Evolutionary conservation across 768 basidiomycete genomes (phyloP).

Genomic region (Agaricus bisporus): DNA sequence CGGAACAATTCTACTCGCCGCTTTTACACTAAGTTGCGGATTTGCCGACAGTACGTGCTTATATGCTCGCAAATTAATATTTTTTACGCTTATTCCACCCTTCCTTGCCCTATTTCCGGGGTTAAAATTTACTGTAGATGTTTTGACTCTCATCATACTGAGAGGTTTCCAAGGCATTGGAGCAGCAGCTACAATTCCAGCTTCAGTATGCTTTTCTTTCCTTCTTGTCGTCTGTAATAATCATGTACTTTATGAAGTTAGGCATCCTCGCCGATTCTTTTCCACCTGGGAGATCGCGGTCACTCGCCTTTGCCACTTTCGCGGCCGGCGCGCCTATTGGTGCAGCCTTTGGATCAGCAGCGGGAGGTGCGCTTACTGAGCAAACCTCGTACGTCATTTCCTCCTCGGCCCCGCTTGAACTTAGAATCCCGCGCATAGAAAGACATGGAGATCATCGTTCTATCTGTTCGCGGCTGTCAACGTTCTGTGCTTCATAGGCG

Average conservation of each 20-base stretch:
- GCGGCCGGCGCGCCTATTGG: constrained; percentile 83
- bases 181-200: constrained; percentile 67
- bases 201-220: constrained; percentile 40
- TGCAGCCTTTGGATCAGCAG: constrained; percentile 56
- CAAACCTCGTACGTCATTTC: constrained; percentile 28
- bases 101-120: no score
- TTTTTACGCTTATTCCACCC: neutral
- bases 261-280: constrained; percentile 83
- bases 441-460: constrained; percentile 36
- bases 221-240: neutral
- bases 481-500: constrained; percentile 44
- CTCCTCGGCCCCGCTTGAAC: neutral
- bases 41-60: constrained; percentile 45
- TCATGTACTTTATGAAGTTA: constrained; percentile 32
- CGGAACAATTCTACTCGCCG: constrained; percentile 48
- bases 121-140: constrained; percentile 28
- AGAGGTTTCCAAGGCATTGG: constrained; percentile 82
- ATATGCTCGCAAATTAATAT: neutral
- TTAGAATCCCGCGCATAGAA: neutral
- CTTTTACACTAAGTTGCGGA: constrained; percentile 58
- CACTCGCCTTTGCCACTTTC: constrained; percentile 78
- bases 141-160: constrained; percentile 58
- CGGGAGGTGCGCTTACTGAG: constrained; percentile 73
- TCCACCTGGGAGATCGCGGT: constrained; percentile 56
- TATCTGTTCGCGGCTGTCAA: constrained; percentile 58